Evolutionary conservation across 2,329 filamentous ascomycete species (phyloP).

Genomic region (Hypoxylon sp.): DNA sequence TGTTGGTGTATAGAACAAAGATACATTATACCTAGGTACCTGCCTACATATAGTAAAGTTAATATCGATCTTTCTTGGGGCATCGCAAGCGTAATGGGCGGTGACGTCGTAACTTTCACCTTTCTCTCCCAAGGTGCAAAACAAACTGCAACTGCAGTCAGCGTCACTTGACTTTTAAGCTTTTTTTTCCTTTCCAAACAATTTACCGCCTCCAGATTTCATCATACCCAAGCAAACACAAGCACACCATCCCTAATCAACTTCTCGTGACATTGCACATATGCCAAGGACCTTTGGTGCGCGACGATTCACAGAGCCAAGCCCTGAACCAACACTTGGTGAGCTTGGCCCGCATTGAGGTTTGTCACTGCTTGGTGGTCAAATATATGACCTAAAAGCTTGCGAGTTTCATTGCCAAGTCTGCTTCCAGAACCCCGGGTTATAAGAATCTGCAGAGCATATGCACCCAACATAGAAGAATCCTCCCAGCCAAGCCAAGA

Average conservation of each 20-base stretch:
- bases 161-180: constrained; percentile 43
- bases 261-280: constrained; percentile 46
- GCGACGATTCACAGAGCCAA: constrained; percentile 44
- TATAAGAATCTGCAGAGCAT: constrained; percentile 42
- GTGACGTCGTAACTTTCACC: constrained; percentile 38
- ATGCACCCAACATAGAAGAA: constrained; percentile 37
- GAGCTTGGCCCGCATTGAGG: constrained; percentile 50
- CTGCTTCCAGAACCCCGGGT: constrained; percentile 47
- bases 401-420: constrained; percentile 51
- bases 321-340: constrained; percentile 38
- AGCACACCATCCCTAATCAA: constrained; percentile 44
- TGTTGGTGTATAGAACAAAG: constrained; percentile 17
- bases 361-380: constrained; percentile 38
- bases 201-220: constrained; percentile 30
- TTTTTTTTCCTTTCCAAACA: constrained; percentile 30
- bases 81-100: constrained; percentile 15
- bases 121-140: constrained; percentile 8
- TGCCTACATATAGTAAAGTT: background rate
- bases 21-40: constrained; percentile 5
- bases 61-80: background rate
- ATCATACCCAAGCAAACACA: constrained; percentile 30
- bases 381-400: constrained; percentile 42
- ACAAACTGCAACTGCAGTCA: constrained; percentile 34
- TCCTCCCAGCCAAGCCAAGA: constrained; percentile 39
- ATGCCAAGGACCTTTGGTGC: constrained; percentile 46